Percentiles rank a stretch among this genome's conserved stretches.
Conservation (phyloP, 345 rosid species). For the Populus tremula region DNA sequence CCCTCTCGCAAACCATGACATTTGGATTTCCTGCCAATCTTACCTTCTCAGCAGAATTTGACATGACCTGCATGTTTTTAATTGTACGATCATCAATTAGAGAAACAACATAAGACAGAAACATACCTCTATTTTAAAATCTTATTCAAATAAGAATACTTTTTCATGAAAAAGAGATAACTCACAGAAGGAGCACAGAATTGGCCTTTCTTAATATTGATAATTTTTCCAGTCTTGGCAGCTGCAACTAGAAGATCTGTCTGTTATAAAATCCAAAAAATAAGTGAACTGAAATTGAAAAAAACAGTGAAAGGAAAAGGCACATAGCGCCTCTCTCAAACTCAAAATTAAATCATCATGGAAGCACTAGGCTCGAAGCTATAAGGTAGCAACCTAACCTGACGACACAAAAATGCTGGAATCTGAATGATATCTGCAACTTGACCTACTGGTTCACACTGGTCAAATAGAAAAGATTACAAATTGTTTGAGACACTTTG, state of each 20-base stretch:
- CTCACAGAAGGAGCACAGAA: constrained; percentile 93
- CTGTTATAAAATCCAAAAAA: constrained; percentile 37
- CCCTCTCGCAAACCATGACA: constrained; percentile 97
- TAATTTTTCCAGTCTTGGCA: constrained; percentile 89
- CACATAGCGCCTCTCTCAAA: background rate
- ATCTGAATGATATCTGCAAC: constrained; percentile 96
- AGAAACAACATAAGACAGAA: constrained; percentile 4
- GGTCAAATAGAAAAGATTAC: constrained; percentile 15
- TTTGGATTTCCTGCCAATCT: constrained; percentile 89
- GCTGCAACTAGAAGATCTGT: constrained; percentile 97
- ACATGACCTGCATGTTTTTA: constrained; percentile 66
- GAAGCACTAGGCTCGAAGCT: constrained; percentile 4
- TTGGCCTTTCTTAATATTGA: constrained; percentile 93
- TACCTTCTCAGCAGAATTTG: constrained; percentile 83
- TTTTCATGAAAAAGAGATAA: constrained; percentile 18
- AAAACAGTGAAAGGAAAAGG: constrained; percentile 13
- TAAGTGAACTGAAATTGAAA: background rate
- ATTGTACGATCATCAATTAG: constrained; percentile 11
- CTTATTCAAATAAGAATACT: constrained; percentile 9
- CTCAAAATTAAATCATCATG: background rate
- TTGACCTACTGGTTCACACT: constrained; percentile 85
- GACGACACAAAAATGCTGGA: constrained; percentile 96
- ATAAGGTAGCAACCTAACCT: constrained; percentile 43
- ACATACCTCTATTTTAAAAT: background rate
- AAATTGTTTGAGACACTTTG: constrained; percentile 18